Evolutionary conservation across 768 basidiomycete genomes (phyloP).

Genomic region (Hygrophoropsis aurantiaca): DNA sequence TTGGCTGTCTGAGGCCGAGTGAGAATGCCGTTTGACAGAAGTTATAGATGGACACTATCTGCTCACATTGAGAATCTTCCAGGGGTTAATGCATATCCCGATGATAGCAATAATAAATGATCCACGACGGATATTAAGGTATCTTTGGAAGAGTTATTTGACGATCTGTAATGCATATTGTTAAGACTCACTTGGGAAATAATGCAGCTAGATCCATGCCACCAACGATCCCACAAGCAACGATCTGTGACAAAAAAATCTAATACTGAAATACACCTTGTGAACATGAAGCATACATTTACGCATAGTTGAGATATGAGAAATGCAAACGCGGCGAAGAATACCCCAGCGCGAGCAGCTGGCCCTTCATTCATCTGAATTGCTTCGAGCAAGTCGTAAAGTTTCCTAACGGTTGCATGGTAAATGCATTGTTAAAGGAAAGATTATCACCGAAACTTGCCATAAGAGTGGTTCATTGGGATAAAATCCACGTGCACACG

Average conservation of each 20-base stretch:
- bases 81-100: conserved; percentile 67
- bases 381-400: conserved; percentile 30
- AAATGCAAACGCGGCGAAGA: conserved; percentile 32
- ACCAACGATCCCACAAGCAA: conserved; percentile 32
- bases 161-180: too few species aligned
- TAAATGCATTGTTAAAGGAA: background rate
- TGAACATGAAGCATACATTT: conserved; percentile 15
- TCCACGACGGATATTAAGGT: conserved; percentile 68
- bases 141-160: too few species aligned
- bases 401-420: conserved; percentile 29
- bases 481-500: conserved; percentile 28
- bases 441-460: conserved; percentile 9
- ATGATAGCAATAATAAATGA: conserved; percentile 74
- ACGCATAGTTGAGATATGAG: conserved; percentile 30
- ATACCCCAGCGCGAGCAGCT: conserved; percentile 30
- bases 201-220: conserved; percentile 33
- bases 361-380: conserved; percentile 28
- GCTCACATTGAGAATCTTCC: conserved; percentile 56
- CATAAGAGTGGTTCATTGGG: conserved; percentile 31
- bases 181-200: conserved; percentile 15
- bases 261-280: too few species aligned
- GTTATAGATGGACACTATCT: too few species aligned
- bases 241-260: conserved; percentile 20
- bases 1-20: conserved; percentile 11
- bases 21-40: too few species aligned